Evolutionary conservation across 106 monocot species (phyloP).

Genomic region (Dendrobium chrysotoxum): DNA sequence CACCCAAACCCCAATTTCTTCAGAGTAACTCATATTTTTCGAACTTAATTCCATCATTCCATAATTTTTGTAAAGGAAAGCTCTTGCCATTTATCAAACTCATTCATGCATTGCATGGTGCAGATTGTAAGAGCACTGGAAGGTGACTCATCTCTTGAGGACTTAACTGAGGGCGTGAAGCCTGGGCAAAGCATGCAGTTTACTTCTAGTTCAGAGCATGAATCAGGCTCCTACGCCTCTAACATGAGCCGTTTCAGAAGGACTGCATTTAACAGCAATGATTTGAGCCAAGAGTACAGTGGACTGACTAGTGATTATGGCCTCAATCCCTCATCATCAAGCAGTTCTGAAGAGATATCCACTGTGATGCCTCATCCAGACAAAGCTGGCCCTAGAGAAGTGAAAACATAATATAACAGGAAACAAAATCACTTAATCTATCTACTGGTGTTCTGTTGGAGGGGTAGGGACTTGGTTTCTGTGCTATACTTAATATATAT

Average conservation of each 20-base stretch:
- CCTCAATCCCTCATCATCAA: constrained; percentile 29
- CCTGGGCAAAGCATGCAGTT: constrained; percentile 41
- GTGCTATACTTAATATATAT: too few relatives aligned
- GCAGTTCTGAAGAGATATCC: constrained; percentile 13
- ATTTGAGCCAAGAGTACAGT: constrained; percentile 40
- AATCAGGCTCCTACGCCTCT: constrained; percentile 38
- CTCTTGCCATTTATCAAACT: background rate
- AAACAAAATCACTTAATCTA: too few relatives aligned
- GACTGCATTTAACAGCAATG: constrained; percentile 33
- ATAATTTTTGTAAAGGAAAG: background rate
- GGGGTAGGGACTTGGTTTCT: too few relatives aligned
- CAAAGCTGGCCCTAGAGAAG: too few relatives aligned
- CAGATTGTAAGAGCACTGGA: constrained; percentile 68
- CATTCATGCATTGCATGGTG: background rate
- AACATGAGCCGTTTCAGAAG: constrained; percentile 48
- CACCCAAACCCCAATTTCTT: background rate
- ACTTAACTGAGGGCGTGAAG: constrained; percentile 52
- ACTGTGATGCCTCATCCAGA: too few relatives aligned
- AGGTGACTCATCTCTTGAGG: constrained; percentile 57
- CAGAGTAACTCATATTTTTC: too few relatives aligned
- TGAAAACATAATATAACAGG: too few relatives aligned
- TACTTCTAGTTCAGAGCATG: constrained; percentile 43
- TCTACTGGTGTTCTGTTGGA: too few relatives aligned
- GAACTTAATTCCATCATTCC: background rate
- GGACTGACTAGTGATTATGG: constrained; percentile 44